phyloP scores from a whole-genome alignment of 1,284 basidiomycete genomes.

The Erythrobasidium hasegawianum region DNA sequence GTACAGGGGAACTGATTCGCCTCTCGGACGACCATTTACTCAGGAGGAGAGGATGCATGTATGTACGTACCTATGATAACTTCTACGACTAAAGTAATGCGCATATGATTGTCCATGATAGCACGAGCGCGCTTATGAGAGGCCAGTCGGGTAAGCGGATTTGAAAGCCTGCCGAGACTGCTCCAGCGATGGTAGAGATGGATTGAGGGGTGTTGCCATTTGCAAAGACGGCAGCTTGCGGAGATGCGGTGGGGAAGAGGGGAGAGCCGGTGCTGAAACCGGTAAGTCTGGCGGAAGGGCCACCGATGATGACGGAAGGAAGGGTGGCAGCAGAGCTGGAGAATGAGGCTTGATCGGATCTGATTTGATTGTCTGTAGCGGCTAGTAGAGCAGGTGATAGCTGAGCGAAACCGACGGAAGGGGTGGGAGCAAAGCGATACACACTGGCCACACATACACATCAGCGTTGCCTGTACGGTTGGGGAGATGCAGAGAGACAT shows the following conservation, averaged over 20 bases:
- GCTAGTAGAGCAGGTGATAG: constrained; percentile 22
- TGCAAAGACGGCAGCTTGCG: too few relatives aligned
- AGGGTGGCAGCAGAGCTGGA: background rate
- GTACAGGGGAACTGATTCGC: too few relatives aligned
- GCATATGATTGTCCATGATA: too few relatives aligned
- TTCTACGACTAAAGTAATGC: too few relatives aligned
- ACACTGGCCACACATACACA: background rate
- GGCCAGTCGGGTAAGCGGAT: too few relatives aligned
- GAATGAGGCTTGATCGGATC: background rate
- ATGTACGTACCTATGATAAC: too few relatives aligned
- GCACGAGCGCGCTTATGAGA: too few relatives aligned
- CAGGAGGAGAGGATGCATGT: too few relatives aligned
- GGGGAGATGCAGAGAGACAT: constrained; percentile 41
- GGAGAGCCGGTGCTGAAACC: constrained; percentile 25
- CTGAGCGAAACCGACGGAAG: constrained; percentile 34
- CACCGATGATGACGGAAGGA: constrained; percentile 25
- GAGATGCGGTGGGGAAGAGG: background rate
- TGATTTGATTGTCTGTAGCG: background rate
- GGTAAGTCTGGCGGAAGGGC: constrained; percentile 12
- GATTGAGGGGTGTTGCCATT: too few relatives aligned
- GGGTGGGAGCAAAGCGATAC: constrained; percentile 26
- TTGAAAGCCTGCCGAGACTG: too few relatives aligned
- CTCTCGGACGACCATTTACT: too few relatives aligned
- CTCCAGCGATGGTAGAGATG: too few relatives aligned
- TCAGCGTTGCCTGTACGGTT: background rate